These are phyloP conservation scores for Saprolegnia parasitica DNA, from an alignment of 352 stramenopile species.

Conservation along the genomic window DNA sequence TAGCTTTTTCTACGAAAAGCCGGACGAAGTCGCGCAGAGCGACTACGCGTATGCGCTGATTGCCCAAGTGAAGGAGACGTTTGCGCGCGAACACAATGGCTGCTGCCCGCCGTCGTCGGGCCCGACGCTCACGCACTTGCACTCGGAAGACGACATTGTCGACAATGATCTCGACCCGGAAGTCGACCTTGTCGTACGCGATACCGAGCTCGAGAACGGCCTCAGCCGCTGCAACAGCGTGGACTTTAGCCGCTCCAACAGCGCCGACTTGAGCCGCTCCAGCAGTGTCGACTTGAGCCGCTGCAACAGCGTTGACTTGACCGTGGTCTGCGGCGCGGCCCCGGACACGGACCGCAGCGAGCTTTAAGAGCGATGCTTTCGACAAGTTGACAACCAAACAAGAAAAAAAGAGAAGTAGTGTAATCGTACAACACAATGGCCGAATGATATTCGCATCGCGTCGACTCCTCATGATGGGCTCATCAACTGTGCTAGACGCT, in stretches of 20 bases:
- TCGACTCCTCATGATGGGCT: too few species aligned
- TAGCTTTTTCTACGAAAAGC: constrained; percentile 81
- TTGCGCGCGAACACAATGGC: constrained; percentile 12
- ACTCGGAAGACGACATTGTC: constrained; percentile 8
- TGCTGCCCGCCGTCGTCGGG: not conserved
- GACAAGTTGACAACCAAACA: not conserved
- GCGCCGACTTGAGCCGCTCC: not conserved
- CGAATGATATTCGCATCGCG: not conserved
- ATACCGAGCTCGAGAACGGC: constrained; percentile 8
- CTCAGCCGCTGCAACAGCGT: constrained; percentile 15
- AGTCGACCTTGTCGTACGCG: constrained; percentile 25
- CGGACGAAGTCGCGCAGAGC: constrained; percentile 34
- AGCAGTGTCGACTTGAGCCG: not conserved
- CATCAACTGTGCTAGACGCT: too few species aligned
- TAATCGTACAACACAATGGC: too few species aligned
- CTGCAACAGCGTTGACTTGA: constrained; percentile 8
- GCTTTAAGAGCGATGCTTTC: too few species aligned
- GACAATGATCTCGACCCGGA: constrained; percentile 25
- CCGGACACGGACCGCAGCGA: too few species aligned
- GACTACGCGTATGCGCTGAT: constrained; percentile 26
- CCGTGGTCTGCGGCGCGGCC: too few species aligned
- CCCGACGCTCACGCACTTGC: not conserved
- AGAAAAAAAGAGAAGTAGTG: not conserved
- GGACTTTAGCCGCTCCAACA: not conserved
- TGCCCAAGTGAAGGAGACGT: constrained; percentile 29